A percentile compares a stretch with the other conserved stretches of the same genome.
These are phyloP conservation scores for Leccinum brunneo-olivaceum DNA, from an alignment of 1,284 basidiomycete species.

Conservation along the genomic window DNA sequence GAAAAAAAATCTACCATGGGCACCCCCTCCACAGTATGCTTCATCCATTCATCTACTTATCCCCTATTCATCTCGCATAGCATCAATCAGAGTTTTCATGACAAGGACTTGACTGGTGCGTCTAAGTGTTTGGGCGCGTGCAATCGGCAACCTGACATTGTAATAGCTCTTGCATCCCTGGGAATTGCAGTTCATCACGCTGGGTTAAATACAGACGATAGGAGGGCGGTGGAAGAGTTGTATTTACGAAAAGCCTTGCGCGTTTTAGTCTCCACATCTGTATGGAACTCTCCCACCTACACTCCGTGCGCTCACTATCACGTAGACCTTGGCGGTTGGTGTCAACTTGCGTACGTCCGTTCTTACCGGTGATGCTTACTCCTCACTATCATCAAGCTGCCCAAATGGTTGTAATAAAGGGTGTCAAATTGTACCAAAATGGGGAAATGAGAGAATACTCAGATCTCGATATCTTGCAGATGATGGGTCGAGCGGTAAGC, in stretches of 20 bases:
- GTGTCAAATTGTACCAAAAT: conserved; percentile 69
- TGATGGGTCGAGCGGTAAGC: conserved; percentile 76
- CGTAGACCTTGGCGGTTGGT: conserved; percentile 79
- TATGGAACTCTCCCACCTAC: conserved; percentile 29
- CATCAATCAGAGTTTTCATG: conserved; percentile 48
- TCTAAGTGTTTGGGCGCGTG: conserved; percentile 1
- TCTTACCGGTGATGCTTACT: background rate
- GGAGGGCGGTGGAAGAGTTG: conserved; percentile 62
- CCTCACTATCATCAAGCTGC: conserved; percentile 44
- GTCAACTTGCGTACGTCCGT: conserved; percentile 72
- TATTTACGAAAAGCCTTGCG: conserved; percentile 62
- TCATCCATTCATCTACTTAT: background rate
- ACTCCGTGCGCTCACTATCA: conserved; percentile 8
- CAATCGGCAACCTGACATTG: background rate
- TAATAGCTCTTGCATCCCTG: conserved; percentile 46
- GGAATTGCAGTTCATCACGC: conserved; percentile 88
- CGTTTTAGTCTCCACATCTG: conserved; percentile 69
- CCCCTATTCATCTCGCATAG: conserved; percentile 31
- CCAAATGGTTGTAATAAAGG: conserved; percentile 77
- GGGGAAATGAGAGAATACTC: conserved; percentile 66
- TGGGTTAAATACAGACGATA: conserved; percentile 69
- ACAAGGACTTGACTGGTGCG: conserved; percentile 57
- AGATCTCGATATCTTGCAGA: conserved; percentile 79
- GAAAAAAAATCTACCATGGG: conserved; percentile 59
- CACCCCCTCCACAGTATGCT: conserved; percentile 42